Conservation (phyloP, 441 rosid genomes). For the Jatropha multifida region DNA sequence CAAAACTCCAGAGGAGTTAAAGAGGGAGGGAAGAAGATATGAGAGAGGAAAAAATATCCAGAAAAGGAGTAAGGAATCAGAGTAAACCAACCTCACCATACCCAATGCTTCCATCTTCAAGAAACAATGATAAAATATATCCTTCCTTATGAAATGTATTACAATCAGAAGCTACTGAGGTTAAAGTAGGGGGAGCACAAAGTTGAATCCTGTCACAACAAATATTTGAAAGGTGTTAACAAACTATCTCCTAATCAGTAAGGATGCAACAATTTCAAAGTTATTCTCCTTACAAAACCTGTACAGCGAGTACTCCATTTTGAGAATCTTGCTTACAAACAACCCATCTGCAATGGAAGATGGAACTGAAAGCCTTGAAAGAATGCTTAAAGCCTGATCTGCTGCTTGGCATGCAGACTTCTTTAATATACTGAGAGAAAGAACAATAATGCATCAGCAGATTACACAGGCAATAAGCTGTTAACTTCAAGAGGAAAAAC, state of each 20-base stretch:
- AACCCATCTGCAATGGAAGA: slow-evolving; percentile 35
- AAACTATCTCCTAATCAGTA: not conserved
- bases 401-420: slow-evolving; percentile 66
- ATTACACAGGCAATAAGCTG: slow-evolving; percentile 13
- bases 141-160: slow-evolving; percentile 67
- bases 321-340: slow-evolving; percentile 44
- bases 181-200: slow-evolving; percentile 67
- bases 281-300: slow-evolving; percentile 36
- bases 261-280: slow-evolving; percentile 6
- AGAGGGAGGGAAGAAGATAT: not conserved
- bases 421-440: slow-evolving; percentile 55
- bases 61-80: slow-evolving; percentile 5
- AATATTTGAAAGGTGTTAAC: slow-evolving; percentile 17
- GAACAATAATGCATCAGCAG: slow-evolving; percentile 32
- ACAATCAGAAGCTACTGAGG: slow-evolving; percentile 30
- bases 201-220: slow-evolving; percentile 60
- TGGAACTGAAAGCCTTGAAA: slow-evolving; percentile 43
- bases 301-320: slow-evolving; percentile 66
- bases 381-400: slow-evolving; percentile 42
- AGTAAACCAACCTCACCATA: slow-evolving; percentile 76
- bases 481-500: slow-evolving; percentile 1
- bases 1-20: not conserved
- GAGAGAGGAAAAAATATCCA: not conserved
- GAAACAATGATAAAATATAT: slow-evolving; percentile 68
- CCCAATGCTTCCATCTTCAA: slow-evolving; percentile 86